Evolutionary conservation across 2,329 filamentous ascomycete species (phyloP).

Genomic region (Lasiodiplodia sp.): DNA sequence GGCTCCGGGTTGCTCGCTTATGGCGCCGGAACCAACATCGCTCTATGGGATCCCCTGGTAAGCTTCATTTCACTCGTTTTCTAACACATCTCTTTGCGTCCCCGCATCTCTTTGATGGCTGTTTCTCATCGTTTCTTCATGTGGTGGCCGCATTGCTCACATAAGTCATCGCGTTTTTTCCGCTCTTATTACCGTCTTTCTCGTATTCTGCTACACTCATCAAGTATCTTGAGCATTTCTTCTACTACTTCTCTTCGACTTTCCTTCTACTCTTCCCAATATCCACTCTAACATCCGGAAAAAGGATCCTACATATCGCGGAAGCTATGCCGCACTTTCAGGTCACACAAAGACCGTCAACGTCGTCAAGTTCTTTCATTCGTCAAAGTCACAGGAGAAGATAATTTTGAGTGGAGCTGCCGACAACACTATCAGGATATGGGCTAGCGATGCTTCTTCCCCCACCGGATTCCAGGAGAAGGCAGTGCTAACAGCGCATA

Average conservation of each 20-base stretch:
- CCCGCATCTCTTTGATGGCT: background rate
- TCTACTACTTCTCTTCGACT: background rate
- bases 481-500: conserved; percentile 68
- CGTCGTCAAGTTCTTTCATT: conserved; percentile 78
- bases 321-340: conserved; percentile 71
- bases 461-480: conserved; percentile 48
- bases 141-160: background rate
- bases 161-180: background rate
- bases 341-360: conserved; percentile 85
- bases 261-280: background rate
- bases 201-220: background rate
- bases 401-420: conserved; percentile 81
- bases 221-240: background rate
- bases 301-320: conserved; percentile 53
- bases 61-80: conserved; percentile 42
- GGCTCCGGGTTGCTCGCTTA: conserved; percentile 77
- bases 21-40: conserved; percentile 87
- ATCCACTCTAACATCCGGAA: background rate
- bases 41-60: conserved; percentile 84
- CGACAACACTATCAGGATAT: conserved; percentile 77
- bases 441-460: conserved; percentile 49
- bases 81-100: background rate
- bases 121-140: background rate
- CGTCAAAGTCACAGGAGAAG: conserved; percentile 54
- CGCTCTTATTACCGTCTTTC: background rate